These are phyloP conservation scores for Comarum palustre DNA, from an alignment of 306 rosid genomes.

Conservation along the genomic window DNA sequence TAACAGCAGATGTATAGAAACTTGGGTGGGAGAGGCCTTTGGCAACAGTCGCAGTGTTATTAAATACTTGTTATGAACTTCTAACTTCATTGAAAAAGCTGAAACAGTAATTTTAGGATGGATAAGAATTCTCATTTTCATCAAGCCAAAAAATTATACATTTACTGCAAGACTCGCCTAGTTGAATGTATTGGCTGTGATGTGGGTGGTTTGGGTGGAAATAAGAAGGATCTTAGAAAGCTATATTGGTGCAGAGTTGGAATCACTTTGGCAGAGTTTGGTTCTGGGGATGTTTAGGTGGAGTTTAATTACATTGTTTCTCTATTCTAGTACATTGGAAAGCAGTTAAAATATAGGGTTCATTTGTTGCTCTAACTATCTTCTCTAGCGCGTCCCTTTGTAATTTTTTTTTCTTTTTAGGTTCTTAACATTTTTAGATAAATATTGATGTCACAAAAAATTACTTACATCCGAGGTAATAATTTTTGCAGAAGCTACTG, in stretches of 20 bases:
- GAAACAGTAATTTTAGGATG: neutral
- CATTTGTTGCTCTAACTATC: neutral
- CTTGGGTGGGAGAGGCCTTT: neutral
- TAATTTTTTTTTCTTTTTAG: too few relatives aligned
- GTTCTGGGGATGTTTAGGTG: too few relatives aligned
- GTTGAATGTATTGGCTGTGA: neutral
- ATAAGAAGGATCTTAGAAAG: neutral
- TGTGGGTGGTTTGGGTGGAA: neutral
- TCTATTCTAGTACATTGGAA: neutral
- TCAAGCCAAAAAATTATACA: too few relatives aligned
- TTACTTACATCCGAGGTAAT: slow-evolving; percentile 1
- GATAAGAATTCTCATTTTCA: too few relatives aligned
- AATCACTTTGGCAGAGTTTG: neutral
- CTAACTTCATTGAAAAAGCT: neutral
- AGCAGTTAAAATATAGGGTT: neutral
- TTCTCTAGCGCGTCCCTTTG: neutral
- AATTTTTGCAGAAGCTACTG: slow-evolving; percentile 71
- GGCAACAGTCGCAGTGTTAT: too few relatives aligned
- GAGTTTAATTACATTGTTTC: neutral
- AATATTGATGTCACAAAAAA: slow-evolving; percentile 8
- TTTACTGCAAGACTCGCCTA: neutral
- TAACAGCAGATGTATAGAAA: neutral
- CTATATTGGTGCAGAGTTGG: neutral
- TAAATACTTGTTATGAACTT: neutral
- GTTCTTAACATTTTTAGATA: slow-evolving; percentile 5